These are phyloP conservation scores for Pseudocercospora musae DNA, from an alignment of 2,329 filamentous ascomycete genomes.

Conservation along the genomic window DNA sequence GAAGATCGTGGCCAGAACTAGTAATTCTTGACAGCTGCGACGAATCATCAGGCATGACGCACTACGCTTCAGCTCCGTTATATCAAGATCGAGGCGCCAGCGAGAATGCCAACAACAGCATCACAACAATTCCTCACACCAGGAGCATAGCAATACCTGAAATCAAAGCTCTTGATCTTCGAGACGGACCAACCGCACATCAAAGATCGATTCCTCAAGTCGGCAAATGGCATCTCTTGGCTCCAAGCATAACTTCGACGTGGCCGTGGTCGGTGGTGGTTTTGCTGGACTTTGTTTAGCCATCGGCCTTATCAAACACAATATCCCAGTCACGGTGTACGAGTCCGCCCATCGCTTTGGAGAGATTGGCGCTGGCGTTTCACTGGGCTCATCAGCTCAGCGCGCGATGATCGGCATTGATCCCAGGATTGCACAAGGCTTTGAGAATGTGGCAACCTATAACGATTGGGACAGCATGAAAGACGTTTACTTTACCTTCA, in stretches of 20 bases:
- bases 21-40: neutral
- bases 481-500: conserved; percentile 40
- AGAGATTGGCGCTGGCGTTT: conserved; percentile 50
- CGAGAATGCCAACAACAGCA: neutral
- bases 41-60: neutral
- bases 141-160: neutral
- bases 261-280: conserved; percentile 58
- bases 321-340: conserved; percentile 43
- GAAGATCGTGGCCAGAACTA: neutral
- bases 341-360: conserved; percentile 45
- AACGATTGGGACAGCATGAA: conserved; percentile 35
- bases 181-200: too few species aligned
- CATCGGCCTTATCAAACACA: conserved; percentile 48
- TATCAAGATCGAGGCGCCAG: neutral
- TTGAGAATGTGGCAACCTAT: conserved; percentile 39
- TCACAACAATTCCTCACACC: neutral
- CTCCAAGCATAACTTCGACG: conserved; percentile 10
- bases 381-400: conserved; percentile 54
- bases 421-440: conserved; percentile 42
- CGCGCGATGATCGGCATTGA: conserved; percentile 54
- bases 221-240: neutral
- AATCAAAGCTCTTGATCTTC: too few species aligned
- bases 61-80: neutral
- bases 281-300: conserved; percentile 56
- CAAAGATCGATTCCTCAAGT: too few species aligned